Evolutionary conservation across 2,329 filamentous ascomycete species (phyloP).

Genomic region (Phaeophleospora eucalypticola): DNA sequence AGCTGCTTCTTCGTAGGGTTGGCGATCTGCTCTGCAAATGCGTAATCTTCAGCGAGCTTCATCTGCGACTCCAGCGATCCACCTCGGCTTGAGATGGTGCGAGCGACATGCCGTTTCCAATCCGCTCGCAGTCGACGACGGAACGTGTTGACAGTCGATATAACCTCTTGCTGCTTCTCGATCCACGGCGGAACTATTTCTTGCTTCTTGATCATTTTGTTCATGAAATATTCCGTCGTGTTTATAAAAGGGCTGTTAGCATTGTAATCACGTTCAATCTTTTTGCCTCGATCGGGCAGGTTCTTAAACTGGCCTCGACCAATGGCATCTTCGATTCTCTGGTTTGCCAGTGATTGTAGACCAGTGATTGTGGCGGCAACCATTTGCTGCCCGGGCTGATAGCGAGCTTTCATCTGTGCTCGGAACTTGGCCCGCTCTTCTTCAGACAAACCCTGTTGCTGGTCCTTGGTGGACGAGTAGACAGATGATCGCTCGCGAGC

Average conservation of each 20-base stretch:
- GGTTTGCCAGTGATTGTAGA: conserved; percentile 77
- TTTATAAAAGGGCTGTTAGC: conserved; percentile 87
- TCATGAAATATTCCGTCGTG: conserved; percentile 96
- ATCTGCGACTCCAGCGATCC: conserved; percentile 73
- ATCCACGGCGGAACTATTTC: conserved; percentile 97
- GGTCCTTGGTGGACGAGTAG: conserved; percentile 50
- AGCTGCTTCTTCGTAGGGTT: conserved; percentile 53
- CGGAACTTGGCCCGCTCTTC: conserved; percentile 69
- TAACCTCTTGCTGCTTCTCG: conserved; percentile 92
- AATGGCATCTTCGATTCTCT: conserved; percentile 91
- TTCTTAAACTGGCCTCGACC: conserved; percentile 84
- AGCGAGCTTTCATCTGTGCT: conserved; percentile 74
- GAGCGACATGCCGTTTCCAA: conserved; percentile 78
- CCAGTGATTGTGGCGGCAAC: conserved; percentile 76
- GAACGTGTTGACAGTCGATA: conserved; percentile 65
- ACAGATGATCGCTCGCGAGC: conserved; percentile 56
- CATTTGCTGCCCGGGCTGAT: conserved; percentile 65
- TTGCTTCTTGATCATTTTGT: conserved; percentile 95
- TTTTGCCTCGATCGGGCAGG: conserved; percentile 68
- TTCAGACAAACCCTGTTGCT: conserved; percentile 58
- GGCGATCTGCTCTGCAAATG: conserved; percentile 64
- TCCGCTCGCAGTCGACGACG: conserved; percentile 70
- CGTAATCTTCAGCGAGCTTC: conserved; percentile 65
- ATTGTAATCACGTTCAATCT: conserved; percentile 74
- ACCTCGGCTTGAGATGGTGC: conserved; percentile 72